Evolutionary conservation across 75 land plant genomes (phyloP).

Genomic region (Pinus albicaulis): DNA sequence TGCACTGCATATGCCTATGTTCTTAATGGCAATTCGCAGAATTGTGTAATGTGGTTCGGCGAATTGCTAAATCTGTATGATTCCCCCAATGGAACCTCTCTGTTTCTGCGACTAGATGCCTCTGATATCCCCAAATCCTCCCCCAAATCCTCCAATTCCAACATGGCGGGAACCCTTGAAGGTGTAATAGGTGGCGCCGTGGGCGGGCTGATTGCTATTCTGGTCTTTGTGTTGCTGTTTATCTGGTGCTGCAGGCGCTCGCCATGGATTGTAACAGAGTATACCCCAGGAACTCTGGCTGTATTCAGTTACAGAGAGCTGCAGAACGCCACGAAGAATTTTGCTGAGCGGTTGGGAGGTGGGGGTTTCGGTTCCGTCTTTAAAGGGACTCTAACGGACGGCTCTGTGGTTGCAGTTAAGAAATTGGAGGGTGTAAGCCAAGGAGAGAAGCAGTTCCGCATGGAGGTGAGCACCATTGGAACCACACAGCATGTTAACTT

Average conservation of each 20-base stretch:
- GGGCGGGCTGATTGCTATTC: background rate
- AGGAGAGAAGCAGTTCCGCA: slow-evolving; percentile 63
- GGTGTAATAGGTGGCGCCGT: background rate
- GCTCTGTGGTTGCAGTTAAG: slow-evolving; percentile 60
- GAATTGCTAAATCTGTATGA: slow-evolving; percentile 28
- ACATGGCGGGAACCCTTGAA: background rate
- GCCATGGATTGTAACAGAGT: background rate
- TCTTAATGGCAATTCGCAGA: background rate
- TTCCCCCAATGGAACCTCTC: background rate
- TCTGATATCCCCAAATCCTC: background rate
- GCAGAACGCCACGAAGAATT: slow-evolving; percentile 52
- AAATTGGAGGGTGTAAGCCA: slow-evolving; percentile 52
- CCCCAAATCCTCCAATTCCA: background rate
- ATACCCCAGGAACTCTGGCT: background rate
- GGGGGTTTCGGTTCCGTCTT: slow-evolving; percentile 71
- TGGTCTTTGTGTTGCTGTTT: background rate
- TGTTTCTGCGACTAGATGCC: slow-evolving; percentile 12
- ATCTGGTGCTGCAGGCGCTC: background rate
- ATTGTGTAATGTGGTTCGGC: slow-evolving; percentile 47
- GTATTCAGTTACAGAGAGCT: slow-evolving; percentile 41
- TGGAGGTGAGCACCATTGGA: slow-evolving; percentile 54
- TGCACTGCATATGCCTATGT: slow-evolving; percentile 47
- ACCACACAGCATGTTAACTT: slow-evolving; percentile 60
- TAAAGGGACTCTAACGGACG: slow-evolving; percentile 54
- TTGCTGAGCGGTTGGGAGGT: slow-evolving; percentile 57